Evolutionary conservation across 2,329 filamentous ascomycete genomes (phyloP), one percentile per base, ranked within the genome.

Genomic region (Dryadomyces quercus-mongolicae): DNA sequence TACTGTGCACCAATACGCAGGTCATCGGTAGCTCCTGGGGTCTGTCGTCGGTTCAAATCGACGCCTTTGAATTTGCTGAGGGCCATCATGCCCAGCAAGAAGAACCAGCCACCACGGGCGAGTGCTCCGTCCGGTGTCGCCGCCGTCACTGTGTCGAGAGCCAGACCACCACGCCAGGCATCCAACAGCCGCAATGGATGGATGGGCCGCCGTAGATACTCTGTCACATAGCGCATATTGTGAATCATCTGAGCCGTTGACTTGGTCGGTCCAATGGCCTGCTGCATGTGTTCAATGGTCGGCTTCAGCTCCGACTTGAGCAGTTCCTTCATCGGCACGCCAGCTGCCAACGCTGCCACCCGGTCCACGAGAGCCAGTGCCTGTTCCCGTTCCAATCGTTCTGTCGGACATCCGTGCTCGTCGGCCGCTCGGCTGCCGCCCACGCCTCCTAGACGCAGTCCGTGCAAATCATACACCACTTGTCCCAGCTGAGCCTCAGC

Each of bases 271-370:
- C 88, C 89, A 53, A 97, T 85, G 5, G 88, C 85, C 60, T 88
- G 84, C 65, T 97, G 91, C 69, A 98, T 88, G 61, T 91, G 90
- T 56, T 98, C 93, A 56, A 98, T 93, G 0, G 90, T 89, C 16
- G 77, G 81, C 66, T 92, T 94, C 53, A 98, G 74, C 54, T 97
- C 89, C 16, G 90, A 93, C 66, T 95, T 97, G 16, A 90, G 80
- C 18, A 97, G 71, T 60, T 97, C 93, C 63, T 92, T 95, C 72
- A 95, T 86, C 21, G 88, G 84, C 74, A 96, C 85, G 57, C 86
- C 84, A 51, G 85, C 84, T 2, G 88, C 88, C 55, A 96, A 82
- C 40, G 81, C 74, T 63, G 94, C 85, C 42, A 97, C 80, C 63
- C 91, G 87, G 58, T 95, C 87, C 12, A 95, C 81, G 49, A 96